These are phyloP conservation scores for Mycena sanguinolenta DNA, from an alignment of 768 basidiomycete genomes.

Conservation along the genomic window DNA sequence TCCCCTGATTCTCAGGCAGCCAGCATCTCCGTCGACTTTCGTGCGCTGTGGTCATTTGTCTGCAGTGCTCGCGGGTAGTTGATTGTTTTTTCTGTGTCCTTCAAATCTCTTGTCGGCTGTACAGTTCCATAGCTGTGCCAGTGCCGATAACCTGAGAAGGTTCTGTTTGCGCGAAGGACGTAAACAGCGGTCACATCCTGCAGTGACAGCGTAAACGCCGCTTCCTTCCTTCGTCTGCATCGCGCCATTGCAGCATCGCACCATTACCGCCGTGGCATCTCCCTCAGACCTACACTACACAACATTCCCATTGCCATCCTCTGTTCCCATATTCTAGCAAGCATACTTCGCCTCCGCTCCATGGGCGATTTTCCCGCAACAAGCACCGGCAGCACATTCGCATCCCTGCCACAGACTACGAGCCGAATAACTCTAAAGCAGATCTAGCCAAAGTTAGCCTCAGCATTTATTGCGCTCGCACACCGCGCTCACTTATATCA, in stretches of 20 bases:
- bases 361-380: neutral
- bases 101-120: too few relatives aligned
- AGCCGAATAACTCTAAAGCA: neutral
- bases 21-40: too few relatives aligned
- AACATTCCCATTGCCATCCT: neutral
- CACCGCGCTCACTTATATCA: neutral
- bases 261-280: neutral
- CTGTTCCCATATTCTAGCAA: neutral
- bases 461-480: neutral
- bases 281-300: neutral
- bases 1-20: too few relatives aligned
- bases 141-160: too few relatives aligned
- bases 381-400: constrained; percentile 3
- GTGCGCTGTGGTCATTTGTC: too few relatives aligned
- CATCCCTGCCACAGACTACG: neutral
- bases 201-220: neutral
- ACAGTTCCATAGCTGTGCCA: too few relatives aligned
- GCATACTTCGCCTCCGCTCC: neutral
- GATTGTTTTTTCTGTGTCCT: too few relatives aligned
- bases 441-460: constrained; percentile 9
- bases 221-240: too few relatives aligned
- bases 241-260: constrained; percentile 11
- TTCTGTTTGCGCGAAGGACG: too few relatives aligned
- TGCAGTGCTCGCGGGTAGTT: too few relatives aligned
- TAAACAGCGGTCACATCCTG: neutral